phyloP scores from a whole-genome alignment of 352 stramenopile genomes.

The Phytophthora niederhauseri region DNA sequence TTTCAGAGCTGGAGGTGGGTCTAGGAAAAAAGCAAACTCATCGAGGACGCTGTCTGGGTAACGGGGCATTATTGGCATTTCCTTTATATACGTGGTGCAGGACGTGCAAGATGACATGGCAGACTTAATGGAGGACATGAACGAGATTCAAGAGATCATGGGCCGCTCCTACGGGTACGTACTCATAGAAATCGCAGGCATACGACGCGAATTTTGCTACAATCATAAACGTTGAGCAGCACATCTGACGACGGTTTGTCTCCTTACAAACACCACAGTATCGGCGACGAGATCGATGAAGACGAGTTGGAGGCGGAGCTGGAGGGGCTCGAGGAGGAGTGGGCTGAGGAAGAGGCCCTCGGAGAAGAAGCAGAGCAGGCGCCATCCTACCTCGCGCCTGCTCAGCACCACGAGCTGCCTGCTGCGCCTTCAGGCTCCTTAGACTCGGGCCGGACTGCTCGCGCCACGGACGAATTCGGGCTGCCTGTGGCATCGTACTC shows the following conservation, averaged over 20 bases:
- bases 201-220: background rate
- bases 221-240: background rate
- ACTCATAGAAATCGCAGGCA: background rate
- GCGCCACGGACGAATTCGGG: slow-evolving; percentile 75
- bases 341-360: slow-evolving; percentile 75
- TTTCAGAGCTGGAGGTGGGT: slow-evolving; percentile 95
- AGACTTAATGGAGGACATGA: slow-evolving; percentile 98
- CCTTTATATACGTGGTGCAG: slow-evolving; percentile 32
- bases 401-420: slow-evolving; percentile 63
- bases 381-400: slow-evolving; percentile 68
- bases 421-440: slow-evolving; percentile 54
- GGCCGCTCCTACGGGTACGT: slow-evolving; percentile 93
- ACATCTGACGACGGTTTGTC: background rate
- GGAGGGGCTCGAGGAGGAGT: slow-evolving; percentile 94
- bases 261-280: slow-evolving; percentile 46
- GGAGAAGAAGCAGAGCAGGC: slow-evolving; percentile 48
- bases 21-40: background rate
- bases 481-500: slow-evolving; percentile 60
- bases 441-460: slow-evolving; percentile 33
- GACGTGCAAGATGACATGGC: slow-evolving; percentile 97
- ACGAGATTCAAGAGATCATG: slow-evolving; percentile 98
- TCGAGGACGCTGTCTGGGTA: background rate
- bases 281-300: slow-evolving; percentile 95
- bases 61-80: background rate
- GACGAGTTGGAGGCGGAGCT: slow-evolving; percentile 95